Percentiles rank a stretch among this genome's conserved stretches.
Conservation (phyloP, 768 basidiomycete genomes). For the Scleroderma citrinum region DNA sequence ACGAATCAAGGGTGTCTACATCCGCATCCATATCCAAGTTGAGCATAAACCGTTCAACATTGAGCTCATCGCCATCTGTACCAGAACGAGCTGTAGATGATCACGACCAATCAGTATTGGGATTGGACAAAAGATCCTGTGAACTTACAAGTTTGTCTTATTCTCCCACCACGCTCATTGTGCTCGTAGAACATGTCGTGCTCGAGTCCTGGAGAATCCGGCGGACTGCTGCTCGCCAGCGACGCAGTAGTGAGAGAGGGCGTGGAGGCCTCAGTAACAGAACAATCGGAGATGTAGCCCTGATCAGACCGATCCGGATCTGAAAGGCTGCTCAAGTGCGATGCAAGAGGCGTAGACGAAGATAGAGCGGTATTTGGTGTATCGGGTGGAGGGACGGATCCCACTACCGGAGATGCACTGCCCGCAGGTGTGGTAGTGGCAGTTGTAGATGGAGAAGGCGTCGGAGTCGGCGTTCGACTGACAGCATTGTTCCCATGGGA, state of each 20-base stretch:
- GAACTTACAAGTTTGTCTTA: not conserved
- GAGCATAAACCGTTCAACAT: slow-evolving; percentile 2
- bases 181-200: not conserved
- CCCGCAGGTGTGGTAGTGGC: not conserved
- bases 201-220: slow-evolving; percentile 2
- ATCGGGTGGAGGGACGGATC: not conserved
- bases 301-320: slow-evolving; percentile 6
- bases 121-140: not conserved
- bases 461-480: not conserved
- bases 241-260: slow-evolving; percentile 11
- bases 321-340: not conserved
- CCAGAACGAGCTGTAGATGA: not conserved
- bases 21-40: slow-evolving; percentile 9
- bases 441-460: not conserved
- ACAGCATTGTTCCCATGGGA: not conserved
- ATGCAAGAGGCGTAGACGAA: not conserved
- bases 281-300: slow-evolving; percentile 5
- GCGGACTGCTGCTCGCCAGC: slow-evolving; percentile 8
- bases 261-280: slow-evolving; percentile 8
- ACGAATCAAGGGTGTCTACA: slow-evolving; percentile 3
- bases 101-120: no score
- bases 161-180: not conserved
- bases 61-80: not conserved
- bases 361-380: not conserved
- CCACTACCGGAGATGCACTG: not conserved